Conservation (phyloP, 108 stramenopile genomes). For the Cyclotella baltica region DNA sequence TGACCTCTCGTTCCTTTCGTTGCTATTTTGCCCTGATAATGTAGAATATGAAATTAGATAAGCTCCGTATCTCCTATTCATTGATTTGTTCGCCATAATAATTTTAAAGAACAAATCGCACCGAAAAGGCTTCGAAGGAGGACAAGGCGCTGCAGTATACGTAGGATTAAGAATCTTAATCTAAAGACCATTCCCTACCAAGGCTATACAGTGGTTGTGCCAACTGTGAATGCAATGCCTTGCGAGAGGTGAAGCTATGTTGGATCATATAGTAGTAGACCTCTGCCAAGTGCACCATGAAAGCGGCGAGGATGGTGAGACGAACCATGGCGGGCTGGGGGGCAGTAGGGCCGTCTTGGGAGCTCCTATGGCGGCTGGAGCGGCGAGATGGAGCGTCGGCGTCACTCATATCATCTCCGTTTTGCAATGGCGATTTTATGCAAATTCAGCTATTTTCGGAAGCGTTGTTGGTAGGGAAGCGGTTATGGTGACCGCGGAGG, state of each 20-base stretch:
- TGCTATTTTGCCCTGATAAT: constrained; percentile 82
- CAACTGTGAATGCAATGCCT: constrained; percentile 10
- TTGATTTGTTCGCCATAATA: not conserved
- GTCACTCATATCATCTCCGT: no score
- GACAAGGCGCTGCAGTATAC: constrained; percentile 83
- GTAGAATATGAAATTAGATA: not conserved
- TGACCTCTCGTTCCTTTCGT: constrained; percentile 91
- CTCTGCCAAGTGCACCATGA: not conserved
- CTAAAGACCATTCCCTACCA: constrained; percentile 52
- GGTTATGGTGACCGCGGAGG: no score
- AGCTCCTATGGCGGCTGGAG: no score
- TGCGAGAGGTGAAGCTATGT: not conserved
- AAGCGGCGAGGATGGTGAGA: not conserved
- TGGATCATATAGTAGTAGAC: constrained; percentile 10
- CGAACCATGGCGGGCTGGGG: constrained; percentile 15
- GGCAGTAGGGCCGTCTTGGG: no score
- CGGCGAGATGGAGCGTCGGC: no score
- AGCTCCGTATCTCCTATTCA: not conserved
- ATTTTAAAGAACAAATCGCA: no score
- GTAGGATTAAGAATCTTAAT: constrained; percentile 72
- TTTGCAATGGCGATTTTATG: no score
- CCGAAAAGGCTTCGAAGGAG: constrained; percentile 86
- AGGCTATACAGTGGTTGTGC: constrained; percentile 3
- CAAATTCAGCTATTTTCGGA: no score
- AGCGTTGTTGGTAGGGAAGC: no score